These are phyloP conservation scores for Citrus trifoliata DNA, from an alignment of 345 rosid species.

Conservation along the genomic window DNA sequence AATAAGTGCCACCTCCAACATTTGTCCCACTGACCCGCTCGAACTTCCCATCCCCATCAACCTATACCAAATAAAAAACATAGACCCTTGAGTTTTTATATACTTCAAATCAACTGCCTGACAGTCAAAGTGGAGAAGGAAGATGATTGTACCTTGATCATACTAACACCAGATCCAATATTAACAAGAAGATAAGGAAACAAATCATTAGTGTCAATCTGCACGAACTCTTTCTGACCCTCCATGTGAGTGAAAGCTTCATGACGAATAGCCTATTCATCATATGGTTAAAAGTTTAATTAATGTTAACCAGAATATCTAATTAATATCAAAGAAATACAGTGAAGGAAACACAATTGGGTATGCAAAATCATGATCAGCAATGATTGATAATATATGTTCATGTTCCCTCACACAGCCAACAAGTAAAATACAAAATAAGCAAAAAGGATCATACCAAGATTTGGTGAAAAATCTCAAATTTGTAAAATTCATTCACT, in stretches of 20 bases:
- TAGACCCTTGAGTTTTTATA: neutral
- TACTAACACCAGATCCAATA: conserved; percentile 98
- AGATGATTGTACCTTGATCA: conserved; percentile 71
- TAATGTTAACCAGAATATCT: neutral
- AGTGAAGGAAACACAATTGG: neutral
- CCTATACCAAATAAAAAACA: conserved; percentile 38
- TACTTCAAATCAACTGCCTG: conserved; percentile 3
- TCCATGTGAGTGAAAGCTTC: conserved; percentile 99
- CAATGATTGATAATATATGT: neutral
- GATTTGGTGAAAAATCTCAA: neutral
- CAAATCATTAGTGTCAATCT: conserved; percentile 83
- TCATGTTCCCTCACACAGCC: neutral
- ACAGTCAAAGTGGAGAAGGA: conserved; percentile 7
- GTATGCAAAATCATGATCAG: neutral
- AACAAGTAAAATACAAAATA: neutral
- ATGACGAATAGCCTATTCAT: conserved; percentile 93
- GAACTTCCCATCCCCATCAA: conserved; percentile 97
- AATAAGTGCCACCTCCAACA: conserved; percentile 98
- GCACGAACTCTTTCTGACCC: conserved; percentile 92
- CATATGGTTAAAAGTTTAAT: neutral
- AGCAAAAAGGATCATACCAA: neutral
- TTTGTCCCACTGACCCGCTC: conserved; percentile 96
- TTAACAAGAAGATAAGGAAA: conserved; percentile 98
- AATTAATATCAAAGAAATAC: neutral
- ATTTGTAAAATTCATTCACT: neutral